These are phyloP conservation scores for Hymenoscyphus fraxineus DNA, from an alignment of 2,329 filamentous ascomycete species.

Conservation along the genomic window DNA sequence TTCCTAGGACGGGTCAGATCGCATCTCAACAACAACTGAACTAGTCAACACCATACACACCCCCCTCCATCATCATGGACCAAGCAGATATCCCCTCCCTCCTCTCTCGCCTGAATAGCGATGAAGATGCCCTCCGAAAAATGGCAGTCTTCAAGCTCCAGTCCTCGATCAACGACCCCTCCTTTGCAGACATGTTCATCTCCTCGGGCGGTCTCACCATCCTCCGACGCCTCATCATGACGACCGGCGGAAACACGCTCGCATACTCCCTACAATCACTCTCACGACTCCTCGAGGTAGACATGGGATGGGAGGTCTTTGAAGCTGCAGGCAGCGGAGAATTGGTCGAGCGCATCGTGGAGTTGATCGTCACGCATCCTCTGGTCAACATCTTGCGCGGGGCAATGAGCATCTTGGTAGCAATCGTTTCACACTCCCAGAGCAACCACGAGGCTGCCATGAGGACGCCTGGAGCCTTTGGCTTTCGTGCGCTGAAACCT, in stretches of 20 bases:
- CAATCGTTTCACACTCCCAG: conserved; percentile 83
- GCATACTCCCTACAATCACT: conserved; percentile 92
- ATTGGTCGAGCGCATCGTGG: conserved; percentile 73
- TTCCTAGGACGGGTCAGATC: neutral
- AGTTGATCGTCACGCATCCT: conserved; percentile 90
- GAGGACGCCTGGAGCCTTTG: conserved; percentile 63
- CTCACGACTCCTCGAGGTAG: conserved; percentile 82
- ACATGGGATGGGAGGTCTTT: conserved; percentile 95
- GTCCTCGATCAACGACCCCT: conserved; percentile 88
- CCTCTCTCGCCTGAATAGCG: conserved; percentile 60
- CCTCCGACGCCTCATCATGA: conserved; percentile 77
- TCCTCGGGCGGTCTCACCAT: conserved; percentile 79
- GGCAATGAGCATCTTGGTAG: conserved; percentile 93
- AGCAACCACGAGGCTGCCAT: conserved; percentile 41
- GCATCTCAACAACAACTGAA: neutral
- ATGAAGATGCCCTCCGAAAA: conserved; percentile 88
- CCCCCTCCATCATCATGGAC: conserved; percentile 47
- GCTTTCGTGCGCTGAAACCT: conserved; percentile 87
- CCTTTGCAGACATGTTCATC: conserved; percentile 96
- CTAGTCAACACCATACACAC: neutral
- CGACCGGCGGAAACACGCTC: conserved; percentile 85
- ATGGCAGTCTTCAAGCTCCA: conserved; percentile 99
- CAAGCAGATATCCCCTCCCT: conserved; percentile 64
- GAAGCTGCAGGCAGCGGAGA: conserved; percentile 60
- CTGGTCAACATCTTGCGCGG: conserved; percentile 96